A percentile compares a stretch with the other conserved stretches of the same genome.
Conservation (phyloP, 2,329 filamentous ascomycete species). For the Fusarium tjaetaba region DNA sequence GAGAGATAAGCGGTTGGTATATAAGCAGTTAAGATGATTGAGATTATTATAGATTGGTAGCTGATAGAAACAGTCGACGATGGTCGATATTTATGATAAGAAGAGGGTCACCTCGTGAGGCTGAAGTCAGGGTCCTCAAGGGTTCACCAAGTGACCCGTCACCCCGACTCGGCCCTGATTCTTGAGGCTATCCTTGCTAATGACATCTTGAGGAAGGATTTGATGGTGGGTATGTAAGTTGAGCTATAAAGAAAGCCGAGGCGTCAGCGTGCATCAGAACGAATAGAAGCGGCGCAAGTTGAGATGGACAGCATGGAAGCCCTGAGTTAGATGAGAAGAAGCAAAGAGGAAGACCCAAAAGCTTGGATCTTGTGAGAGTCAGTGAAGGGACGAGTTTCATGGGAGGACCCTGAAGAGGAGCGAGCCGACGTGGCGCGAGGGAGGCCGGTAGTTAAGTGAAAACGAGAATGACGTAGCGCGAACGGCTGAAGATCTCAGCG, state of each 20-base stretch:
- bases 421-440: constrained; percentile 37
- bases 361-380: constrained; percentile 31
- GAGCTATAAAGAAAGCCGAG: constrained; percentile 24
- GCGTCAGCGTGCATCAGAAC: constrained; percentile 8
- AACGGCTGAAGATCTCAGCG: constrained; percentile 31
- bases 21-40: constrained; percentile 1
- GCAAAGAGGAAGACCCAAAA: constrained; percentile 21
- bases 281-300: constrained; percentile 3
- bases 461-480: constrained; percentile 35
- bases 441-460: constrained; percentile 24
- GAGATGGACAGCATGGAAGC: constrained; percentile 15
- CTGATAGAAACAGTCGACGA: constrained; percentile 2
- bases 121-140: constrained; percentile 10
- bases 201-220: constrained; percentile 35
- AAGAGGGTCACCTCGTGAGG: background rate
- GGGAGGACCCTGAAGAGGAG: constrained; percentile 39
- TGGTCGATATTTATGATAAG: constrained; percentile 37
- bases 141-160: constrained; percentile 6
- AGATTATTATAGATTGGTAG: background rate
- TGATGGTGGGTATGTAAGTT: constrained; percentile 31
- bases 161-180: constrained; percentile 34
- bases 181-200: constrained; percentile 35
- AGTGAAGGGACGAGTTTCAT: constrained; percentile 33
- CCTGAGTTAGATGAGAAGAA: constrained; percentile 18
- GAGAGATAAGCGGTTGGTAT: background rate